Conservation (phyloP, 2,329 filamentous ascomycete genomes). For the Spiromastix sp. region DNA sequence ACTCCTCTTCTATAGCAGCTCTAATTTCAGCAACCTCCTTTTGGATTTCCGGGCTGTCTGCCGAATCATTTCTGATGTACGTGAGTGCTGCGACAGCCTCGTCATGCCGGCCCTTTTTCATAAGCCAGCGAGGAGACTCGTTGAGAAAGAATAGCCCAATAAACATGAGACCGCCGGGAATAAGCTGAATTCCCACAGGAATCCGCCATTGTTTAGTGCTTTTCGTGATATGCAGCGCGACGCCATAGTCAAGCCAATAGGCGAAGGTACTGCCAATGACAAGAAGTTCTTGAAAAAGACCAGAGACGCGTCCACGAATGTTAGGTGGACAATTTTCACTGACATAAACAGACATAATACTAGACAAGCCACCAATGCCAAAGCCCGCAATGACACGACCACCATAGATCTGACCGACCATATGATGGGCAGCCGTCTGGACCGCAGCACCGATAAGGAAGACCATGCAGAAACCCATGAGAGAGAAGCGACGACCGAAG, state of each 20-base stretch:
- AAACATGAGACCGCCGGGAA: constrained; percentile 35
- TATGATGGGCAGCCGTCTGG: constrained; percentile 59
- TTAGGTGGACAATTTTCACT: constrained; percentile 48
- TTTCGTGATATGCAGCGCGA: not conserved
- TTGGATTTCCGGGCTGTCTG: too few species aligned
- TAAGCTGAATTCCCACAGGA: constrained; percentile 32
- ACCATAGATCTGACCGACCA: constrained; percentile 50
- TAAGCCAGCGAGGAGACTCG: constrained; percentile 60
- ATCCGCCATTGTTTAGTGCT: constrained; percentile 31
- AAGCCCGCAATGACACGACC: constrained; percentile 48
- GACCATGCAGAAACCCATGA: constrained; percentile 50
- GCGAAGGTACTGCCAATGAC: constrained; percentile 42
- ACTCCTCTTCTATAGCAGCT: too few species aligned
- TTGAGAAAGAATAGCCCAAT: constrained; percentile 51
- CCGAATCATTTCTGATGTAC: too few species aligned
- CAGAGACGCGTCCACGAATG: constrained; percentile 49
- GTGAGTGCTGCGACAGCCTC: constrained; percentile 50
- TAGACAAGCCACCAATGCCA: constrained; percentile 46
- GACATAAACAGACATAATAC: constrained; percentile 51
- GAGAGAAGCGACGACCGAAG: constrained; percentile 54
- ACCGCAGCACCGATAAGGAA: constrained; percentile 63
- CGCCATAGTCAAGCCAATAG: constrained; percentile 39
- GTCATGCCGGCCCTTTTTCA: constrained; percentile 56
- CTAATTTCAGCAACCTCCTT: too few species aligned
- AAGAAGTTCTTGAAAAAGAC: constrained; percentile 47